A percentile compares a stretch with the other conserved stretches of the same genome.
Evolutionary conservation across 1,139 yeast genomes (phyloP).

Genomic region (Debaryomycetaceae sp.): DNA sequence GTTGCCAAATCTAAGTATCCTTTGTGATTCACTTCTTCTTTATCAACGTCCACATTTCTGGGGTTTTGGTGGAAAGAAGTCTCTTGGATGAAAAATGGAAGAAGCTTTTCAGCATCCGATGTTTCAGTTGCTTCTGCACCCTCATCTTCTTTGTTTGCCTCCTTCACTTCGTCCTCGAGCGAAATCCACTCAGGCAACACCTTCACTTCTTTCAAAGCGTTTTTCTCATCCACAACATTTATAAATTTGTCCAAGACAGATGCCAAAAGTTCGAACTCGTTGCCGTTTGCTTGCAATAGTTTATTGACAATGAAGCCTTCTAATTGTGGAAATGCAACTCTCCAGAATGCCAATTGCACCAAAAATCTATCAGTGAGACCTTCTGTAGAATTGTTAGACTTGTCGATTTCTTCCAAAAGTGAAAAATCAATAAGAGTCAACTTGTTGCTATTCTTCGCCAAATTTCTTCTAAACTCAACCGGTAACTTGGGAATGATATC

Average conservation of each 20-base stretch:
- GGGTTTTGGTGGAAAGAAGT: slow-evolving; percentile 61
- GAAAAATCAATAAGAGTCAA: slow-evolving; percentile 57
- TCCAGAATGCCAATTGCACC: slow-evolving; percentile 80
- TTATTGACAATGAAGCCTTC: slow-evolving; percentile 71
- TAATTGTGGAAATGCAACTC: slow-evolving; percentile 58
- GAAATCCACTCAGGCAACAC: slow-evolving; percentile 44
- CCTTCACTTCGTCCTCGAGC: slow-evolving; percentile 19
- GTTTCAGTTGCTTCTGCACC: slow-evolving; percentile 14
- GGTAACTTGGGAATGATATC: slow-evolving; percentile 53
- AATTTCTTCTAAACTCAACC: slow-evolving; percentile 47
- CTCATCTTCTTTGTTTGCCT: slow-evolving; percentile 14
- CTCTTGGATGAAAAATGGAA: slow-evolving; percentile 56
- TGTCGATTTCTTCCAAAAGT: slow-evolving; percentile 51
- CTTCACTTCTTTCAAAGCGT: slow-evolving; percentile 44
- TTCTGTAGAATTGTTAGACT: slow-evolving; percentile 55
- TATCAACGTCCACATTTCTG: slow-evolving; percentile 36
- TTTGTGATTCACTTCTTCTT: slow-evolving; percentile 35
- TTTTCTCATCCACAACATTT: slow-evolving; percentile 45
- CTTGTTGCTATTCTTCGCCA: slow-evolving; percentile 51
- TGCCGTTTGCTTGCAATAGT: slow-evolving; percentile 76
- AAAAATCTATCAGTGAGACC: slow-evolving; percentile 78
- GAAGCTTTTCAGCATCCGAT: slow-evolving; percentile 18
- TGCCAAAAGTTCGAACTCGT: slow-evolving; percentile 78
- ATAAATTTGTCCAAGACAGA: slow-evolving; percentile 75
- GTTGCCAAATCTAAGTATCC: slow-evolving; percentile 59